These are phyloP conservation scores for Ustilago bromivora DNA, from an alignment of 1,284 basidiomycete species.

Conservation along the genomic window DNA sequence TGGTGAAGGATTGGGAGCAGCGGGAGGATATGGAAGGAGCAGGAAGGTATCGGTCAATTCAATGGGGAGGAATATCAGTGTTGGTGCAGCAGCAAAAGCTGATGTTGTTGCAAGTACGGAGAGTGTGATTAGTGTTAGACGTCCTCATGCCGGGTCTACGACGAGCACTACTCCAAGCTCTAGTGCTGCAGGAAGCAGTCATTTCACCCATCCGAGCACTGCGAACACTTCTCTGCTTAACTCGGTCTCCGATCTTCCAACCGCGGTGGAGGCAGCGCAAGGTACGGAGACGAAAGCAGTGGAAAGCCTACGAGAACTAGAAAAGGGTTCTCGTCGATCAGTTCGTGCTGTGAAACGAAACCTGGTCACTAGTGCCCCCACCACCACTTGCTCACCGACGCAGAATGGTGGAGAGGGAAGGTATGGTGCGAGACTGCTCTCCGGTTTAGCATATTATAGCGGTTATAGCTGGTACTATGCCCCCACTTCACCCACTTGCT, in stretches of 20 bases:
- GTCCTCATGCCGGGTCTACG: background rate
- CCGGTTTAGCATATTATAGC: conserved; percentile 31
- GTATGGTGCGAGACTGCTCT: conserved; percentile 20
- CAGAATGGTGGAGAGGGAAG: background rate
- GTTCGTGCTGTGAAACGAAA: conserved; percentile 20
- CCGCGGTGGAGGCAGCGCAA: background rate
- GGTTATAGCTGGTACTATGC: conserved; percentile 32
- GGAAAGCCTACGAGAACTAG: conserved; percentile 23
- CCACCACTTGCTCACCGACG: background rate
- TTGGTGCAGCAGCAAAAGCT: conserved; percentile 13
- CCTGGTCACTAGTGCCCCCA: conserved; percentile 7
- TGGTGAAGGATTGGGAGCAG: conserved; percentile 10
- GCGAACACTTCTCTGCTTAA: conserved; percentile 13
- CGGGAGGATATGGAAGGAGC: conserved; percentile 9
- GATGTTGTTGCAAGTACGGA: conserved; percentile 28
- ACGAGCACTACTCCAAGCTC: background rate
- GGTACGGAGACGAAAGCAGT: conserved; percentile 18
- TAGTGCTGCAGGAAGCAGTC: conserved; percentile 10
- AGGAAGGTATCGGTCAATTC: conserved; percentile 46
- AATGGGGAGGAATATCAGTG: conserved; percentile 25
- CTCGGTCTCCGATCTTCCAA: conserved; percentile 4
- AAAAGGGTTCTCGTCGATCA: conserved; percentile 7
- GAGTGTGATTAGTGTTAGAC: conserved; percentile 26
- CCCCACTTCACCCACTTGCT: background rate
- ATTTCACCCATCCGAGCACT: conserved; percentile 10